A percentile compares a stretch with the other conserved stretches of the same genome.
Conservation (phyloP, 306 rosid species). For the Delonix regia region DNA sequence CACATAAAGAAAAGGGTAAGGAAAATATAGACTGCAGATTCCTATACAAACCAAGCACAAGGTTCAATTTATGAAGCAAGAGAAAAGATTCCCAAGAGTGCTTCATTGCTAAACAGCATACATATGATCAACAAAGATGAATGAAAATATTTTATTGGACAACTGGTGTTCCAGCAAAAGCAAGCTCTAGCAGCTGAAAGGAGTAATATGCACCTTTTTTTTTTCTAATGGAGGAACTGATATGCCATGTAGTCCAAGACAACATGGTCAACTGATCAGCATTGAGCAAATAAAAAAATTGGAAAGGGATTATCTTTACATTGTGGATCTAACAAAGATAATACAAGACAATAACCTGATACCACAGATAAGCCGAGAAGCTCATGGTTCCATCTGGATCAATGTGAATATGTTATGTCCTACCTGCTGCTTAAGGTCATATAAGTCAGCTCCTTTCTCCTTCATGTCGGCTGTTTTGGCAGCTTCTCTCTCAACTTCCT, state of each 20-base stretch:
- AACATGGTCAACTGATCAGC: background rate
- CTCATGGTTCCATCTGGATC: background rate
- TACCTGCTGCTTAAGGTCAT: slow-evolving; percentile 94
- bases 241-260: background rate
- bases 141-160: too few relatives aligned
- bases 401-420: background rate
- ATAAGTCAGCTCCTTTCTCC: slow-evolving; percentile 78
- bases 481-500: slow-evolving; percentile 88
- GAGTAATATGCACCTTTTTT: background rate
- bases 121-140: background rate
- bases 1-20: background rate
- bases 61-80: background rate
- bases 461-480: slow-evolving; percentile 86
- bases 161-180: too few relatives aligned
- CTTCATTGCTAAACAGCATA: background rate
- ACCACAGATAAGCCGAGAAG: background rate
- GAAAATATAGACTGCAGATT: background rate
- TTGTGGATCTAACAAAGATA: background rate
- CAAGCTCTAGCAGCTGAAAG: background rate
- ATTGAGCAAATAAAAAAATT: background rate
- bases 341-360: background rate
- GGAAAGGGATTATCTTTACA: background rate
- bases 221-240: background rate
- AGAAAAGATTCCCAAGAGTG: background rate
- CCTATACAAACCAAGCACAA: background rate